These are phyloP conservation scores for Entelexis paramagnoliae DNA, from an alignment of 1,139 yeast genomes.

Conservation along the genomic window DNA sequence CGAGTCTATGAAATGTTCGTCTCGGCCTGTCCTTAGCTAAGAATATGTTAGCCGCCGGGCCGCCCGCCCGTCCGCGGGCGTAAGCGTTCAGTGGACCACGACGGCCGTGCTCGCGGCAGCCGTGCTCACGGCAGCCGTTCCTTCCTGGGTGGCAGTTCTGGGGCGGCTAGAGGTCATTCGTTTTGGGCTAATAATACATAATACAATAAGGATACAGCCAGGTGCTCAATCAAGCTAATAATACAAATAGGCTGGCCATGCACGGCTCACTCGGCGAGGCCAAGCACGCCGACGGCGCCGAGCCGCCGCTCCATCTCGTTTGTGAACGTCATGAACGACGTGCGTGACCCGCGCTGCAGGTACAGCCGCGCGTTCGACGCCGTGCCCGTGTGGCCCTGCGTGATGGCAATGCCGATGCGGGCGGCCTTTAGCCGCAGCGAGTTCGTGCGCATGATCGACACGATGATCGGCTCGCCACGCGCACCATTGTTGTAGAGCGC, in stretches of 20 bases:
- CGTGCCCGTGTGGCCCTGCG: constrained; percentile 13
- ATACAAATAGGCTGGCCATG: neutral
- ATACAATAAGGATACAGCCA: no score
- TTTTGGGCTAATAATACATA: no score
- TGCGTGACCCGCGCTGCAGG: constrained; percentile 30
- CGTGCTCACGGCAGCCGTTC: no score
- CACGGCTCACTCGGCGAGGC: neutral
- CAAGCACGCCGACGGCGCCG: constrained; percentile 16
- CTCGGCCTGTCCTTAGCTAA: no score
- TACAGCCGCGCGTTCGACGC: constrained; percentile 27
- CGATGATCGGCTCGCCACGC: constrained; percentile 27
- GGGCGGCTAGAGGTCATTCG: no score
- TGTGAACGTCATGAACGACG: constrained; percentile 29
- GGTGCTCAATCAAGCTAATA: neutral
- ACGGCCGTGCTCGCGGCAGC: no score
- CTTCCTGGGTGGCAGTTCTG: no score
- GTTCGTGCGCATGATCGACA: constrained; percentile 31
- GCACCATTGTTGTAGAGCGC: constrained; percentile 23
- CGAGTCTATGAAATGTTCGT: no score
- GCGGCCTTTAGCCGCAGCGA: constrained; percentile 31
- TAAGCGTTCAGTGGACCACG: no score
- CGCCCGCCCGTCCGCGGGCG: no score
- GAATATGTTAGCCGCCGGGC: no score
- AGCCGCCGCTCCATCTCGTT: constrained; percentile 29
- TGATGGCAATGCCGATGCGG: constrained; percentile 28